Conservation (phyloP, 2,329 filamentous ascomycete genomes). For the Parafenestella ontariensis region DNA sequence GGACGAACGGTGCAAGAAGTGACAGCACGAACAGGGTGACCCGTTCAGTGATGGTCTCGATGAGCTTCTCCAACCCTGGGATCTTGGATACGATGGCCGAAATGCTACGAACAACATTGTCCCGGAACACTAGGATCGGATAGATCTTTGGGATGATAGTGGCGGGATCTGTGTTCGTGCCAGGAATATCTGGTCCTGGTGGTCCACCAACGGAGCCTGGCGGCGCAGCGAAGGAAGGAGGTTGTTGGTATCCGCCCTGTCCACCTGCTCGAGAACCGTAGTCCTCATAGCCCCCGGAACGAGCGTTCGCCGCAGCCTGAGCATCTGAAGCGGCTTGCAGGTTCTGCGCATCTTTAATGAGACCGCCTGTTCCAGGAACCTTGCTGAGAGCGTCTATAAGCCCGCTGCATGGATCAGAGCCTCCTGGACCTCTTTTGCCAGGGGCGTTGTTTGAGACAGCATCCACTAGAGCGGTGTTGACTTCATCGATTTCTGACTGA, state of each 20-base stretch:
- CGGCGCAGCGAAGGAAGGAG: conserved; percentile 49
- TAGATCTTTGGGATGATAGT: conserved; percentile 73
- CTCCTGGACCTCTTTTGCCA: conserved; percentile 37
- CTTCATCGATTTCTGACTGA: conserved; percentile 56
- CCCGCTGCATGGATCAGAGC: conserved; percentile 39
- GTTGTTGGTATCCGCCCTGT: conserved; percentile 50
- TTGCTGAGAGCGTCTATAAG: conserved; percentile 76
- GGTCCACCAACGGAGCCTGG: conserved; percentile 55
- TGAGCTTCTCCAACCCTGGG: conserved; percentile 84
- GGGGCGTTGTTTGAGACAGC: conserved; percentile 42
- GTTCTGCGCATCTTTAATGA: conserved; percentile 55
- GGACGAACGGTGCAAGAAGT: conserved; percentile 87
- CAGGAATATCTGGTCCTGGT: conserved; percentile 66
- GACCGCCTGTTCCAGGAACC: conserved; percentile 66
- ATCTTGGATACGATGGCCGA: conserved; percentile 88
- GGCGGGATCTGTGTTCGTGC: conserved; percentile 76
- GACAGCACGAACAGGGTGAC: conserved; percentile 91
- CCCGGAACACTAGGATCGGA: conserved; percentile 90
- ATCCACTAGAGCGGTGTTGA: conserved; percentile 53
- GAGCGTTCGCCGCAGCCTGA: conserved; percentile 55
- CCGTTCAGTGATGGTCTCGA: conserved; percentile 93
- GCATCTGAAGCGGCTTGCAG: conserved; percentile 58
- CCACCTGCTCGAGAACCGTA: conserved; percentile 48
- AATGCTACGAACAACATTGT: conserved; percentile 90
- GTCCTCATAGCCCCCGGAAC: conserved; percentile 50